A percentile compares a stretch with the other conserved stretches of the same genome.
These are phyloP conservation scores for Penicillium crustosum DNA, from an alignment of 2,329 filamentous ascomycete genomes.

Conservation along the genomic window DNA sequence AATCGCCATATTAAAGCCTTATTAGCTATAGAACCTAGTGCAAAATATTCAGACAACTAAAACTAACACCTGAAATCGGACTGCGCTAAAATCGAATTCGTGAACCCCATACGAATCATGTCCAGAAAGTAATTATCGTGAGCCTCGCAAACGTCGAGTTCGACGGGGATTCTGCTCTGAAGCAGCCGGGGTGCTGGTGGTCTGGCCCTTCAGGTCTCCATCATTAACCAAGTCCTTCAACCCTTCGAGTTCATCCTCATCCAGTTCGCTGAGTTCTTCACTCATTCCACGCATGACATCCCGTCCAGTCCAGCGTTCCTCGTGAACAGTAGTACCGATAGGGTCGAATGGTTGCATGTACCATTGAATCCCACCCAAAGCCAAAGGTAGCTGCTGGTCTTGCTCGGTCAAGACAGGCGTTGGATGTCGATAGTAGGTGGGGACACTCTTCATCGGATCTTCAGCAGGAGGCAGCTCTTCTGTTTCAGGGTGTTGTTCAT, in stretches of 20 bases:
- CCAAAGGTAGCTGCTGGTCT: slow-evolving; percentile 53
- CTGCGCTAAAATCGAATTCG: slow-evolving; percentile 13
- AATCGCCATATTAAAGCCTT: background rate
- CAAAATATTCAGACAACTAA: slow-evolving; percentile 2
- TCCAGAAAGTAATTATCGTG: slow-evolving; percentile 9
- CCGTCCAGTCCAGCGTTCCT: slow-evolving; percentile 70
- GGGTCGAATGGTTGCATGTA: slow-evolving; percentile 81
- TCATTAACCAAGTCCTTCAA: slow-evolving; percentile 65
- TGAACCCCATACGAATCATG: slow-evolving; percentile 17
- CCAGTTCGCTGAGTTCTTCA: slow-evolving; percentile 86
- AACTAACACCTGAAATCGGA: background rate
- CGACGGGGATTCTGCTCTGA: slow-evolving; percentile 21
- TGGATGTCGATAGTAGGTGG: slow-evolving; percentile 48
- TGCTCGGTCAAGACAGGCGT: slow-evolving; percentile 45
- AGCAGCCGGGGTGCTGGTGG: slow-evolving; percentile 10
- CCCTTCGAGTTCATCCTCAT: slow-evolving; percentile 68
- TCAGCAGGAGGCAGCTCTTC: slow-evolving; percentile 19
- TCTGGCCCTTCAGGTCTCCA: slow-evolving; percentile 39
- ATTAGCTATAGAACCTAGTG: background rate
- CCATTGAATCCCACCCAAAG: slow-evolving; percentile 80
- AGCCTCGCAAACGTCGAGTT: slow-evolving; percentile 22
- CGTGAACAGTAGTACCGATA: slow-evolving; percentile 73
- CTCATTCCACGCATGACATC: slow-evolving; percentile 73
- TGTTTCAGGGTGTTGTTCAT: slow-evolving; percentile 10
- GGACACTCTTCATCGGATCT: slow-evolving; percentile 16